Conservation (phyloP, 768 basidiomycete genomes). For the Mycena vitilis region DNA sequence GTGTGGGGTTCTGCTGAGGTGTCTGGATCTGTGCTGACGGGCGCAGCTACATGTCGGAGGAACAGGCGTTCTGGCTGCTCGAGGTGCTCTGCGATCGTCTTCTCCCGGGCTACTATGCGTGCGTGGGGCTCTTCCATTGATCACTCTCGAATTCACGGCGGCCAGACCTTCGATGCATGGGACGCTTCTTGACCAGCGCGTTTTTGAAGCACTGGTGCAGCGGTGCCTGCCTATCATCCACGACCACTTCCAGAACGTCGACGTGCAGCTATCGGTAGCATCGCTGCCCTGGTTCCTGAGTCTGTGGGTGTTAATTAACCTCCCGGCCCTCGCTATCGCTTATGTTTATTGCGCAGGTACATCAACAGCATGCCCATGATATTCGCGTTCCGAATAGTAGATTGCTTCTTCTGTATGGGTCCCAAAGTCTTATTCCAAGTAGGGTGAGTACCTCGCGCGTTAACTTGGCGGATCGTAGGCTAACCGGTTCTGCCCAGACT, state of each 20-base stretch:
- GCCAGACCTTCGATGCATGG: slow-evolving; percentile 97
- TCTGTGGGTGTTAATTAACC: slow-evolving; percentile 66
- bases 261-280: slow-evolving; percentile 97
- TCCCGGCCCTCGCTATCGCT: neutral
- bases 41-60: slow-evolving; percentile 96
- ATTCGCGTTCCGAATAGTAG: slow-evolving; percentile 97
- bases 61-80: slow-evolving; percentile 97
- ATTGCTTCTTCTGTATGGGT: slow-evolving; percentile 99
- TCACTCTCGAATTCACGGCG: slow-evolving; percentile 21
- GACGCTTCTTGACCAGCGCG: slow-evolving; percentile 96
- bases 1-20: slow-evolving; percentile 36
- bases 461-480: neutral
- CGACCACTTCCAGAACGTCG: slow-evolving; percentile 90
- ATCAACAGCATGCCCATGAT: slow-evolving; percentile 98
- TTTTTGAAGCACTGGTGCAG: slow-evolving; percentile 94
- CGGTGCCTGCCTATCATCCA: slow-evolving; percentile 93
- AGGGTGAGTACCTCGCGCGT: slow-evolving; percentile 67
- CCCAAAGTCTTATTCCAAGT: slow-evolving; percentile 99
- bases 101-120: slow-evolving; percentile 98
- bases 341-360: slow-evolving; percentile 57
- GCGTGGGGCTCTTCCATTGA: slow-evolving; percentile 38
- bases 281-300: slow-evolving; percentile 99
- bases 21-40: slow-evolving; percentile 21
- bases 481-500: slow-evolving; percentile 41
- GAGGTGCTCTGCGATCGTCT: slow-evolving; percentile 95